Evolutionary conservation across 2,329 filamentous ascomycete genomes (phyloP).

Genomic region (Neofusicoccum cordaticola): DNA sequence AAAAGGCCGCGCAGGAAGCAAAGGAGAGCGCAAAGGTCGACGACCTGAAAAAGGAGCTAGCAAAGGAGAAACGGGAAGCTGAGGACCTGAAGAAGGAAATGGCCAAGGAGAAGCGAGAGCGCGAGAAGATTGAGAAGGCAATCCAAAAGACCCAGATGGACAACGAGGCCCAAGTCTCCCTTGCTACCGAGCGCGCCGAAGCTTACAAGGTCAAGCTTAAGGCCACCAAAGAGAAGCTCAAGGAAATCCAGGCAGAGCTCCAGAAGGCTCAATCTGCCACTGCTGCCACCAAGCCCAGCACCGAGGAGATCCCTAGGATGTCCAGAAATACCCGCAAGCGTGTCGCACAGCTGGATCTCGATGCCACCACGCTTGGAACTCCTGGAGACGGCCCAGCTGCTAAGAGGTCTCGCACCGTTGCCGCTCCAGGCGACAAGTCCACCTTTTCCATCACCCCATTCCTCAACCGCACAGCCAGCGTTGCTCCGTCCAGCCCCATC

Average conservation of each 20-base stretch:
- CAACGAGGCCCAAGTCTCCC: constrained; percentile 60
- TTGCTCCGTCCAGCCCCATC: constrained; percentile 47
- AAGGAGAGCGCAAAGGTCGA: constrained; percentile 21
- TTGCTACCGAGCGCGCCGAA: constrained; percentile 68
- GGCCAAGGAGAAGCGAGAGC: constrained; percentile 46
- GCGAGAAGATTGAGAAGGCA: constrained; percentile 52
- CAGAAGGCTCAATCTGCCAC: constrained; percentile 42
- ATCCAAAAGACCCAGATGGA: constrained; percentile 58
- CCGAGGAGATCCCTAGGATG: constrained; percentile 28
- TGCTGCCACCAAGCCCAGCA: constrained; percentile 26
- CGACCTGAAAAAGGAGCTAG: constrained; percentile 19
- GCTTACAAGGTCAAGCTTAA: constrained; percentile 68
- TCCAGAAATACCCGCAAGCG: constrained; percentile 43
- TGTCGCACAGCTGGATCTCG: constrained; percentile 45
- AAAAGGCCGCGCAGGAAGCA: constrained; percentile 19
- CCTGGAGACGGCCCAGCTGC: constrained; percentile 47
- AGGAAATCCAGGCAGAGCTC: constrained; percentile 57
- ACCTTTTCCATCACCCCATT: constrained; percentile 93
- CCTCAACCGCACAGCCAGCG: constrained; percentile 69
- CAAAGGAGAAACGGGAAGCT: constrained; percentile 23
- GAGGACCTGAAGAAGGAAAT: constrained; percentile 24
- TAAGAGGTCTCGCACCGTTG: constrained; percentile 48
- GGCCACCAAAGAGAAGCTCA: constrained; percentile 69
- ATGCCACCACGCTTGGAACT: constrained; percentile 48
- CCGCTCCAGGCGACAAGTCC: constrained; percentile 77